These are phyloP conservation scores for Bidens hawaiensis DNA, from an alignment of 140 eudicot genomes.

Conservation along the genomic window DNA sequence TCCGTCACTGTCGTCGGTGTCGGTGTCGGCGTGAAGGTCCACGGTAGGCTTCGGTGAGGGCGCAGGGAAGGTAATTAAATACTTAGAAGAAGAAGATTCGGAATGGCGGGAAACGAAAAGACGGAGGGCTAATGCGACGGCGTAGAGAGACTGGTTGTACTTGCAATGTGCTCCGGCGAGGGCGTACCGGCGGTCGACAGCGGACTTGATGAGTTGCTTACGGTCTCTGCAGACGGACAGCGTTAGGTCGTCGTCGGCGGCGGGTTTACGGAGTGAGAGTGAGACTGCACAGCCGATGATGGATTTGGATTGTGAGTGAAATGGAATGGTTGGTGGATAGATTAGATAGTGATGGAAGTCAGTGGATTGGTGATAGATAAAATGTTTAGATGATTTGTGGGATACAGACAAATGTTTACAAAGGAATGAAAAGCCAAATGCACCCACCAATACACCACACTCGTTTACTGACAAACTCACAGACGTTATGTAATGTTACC, in stretches of 20 bases:
- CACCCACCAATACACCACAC: background rate
- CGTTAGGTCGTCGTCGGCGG: conserved; percentile 18
- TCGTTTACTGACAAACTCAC: conserved; percentile 2
- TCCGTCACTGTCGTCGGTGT: background rate
- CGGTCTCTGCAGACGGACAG: conserved; percentile 41
- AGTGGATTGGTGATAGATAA: no score
- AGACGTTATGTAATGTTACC: no score
- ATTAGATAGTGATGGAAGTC: no score
- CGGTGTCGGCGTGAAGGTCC: conserved; percentile 11
- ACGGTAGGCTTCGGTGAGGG: conserved; percentile 3
- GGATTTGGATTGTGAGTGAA: background rate
- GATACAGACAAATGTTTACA: conserved; percentile 10
- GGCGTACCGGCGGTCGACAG: conserved; percentile 29
- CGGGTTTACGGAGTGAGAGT: conserved; percentile 9
- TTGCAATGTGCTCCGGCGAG: conserved; percentile 47
- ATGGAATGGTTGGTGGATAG: background rate
- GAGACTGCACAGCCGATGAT: conserved; percentile 43
- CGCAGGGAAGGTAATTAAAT: conserved; percentile 33
- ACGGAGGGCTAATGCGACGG: conserved; percentile 48
- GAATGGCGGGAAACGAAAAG: conserved; percentile 47
- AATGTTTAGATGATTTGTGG: background rate
- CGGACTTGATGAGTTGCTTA: conserved; percentile 39
- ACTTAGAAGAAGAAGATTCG: conserved; percentile 18
- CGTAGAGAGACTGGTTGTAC: conserved; percentile 44
- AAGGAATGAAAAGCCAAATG: conserved; percentile 14